Base-by-base conservation (phyloP, 2,329 filamentous ascomycete species). In the Ceratocystis albifundus region DNA sequence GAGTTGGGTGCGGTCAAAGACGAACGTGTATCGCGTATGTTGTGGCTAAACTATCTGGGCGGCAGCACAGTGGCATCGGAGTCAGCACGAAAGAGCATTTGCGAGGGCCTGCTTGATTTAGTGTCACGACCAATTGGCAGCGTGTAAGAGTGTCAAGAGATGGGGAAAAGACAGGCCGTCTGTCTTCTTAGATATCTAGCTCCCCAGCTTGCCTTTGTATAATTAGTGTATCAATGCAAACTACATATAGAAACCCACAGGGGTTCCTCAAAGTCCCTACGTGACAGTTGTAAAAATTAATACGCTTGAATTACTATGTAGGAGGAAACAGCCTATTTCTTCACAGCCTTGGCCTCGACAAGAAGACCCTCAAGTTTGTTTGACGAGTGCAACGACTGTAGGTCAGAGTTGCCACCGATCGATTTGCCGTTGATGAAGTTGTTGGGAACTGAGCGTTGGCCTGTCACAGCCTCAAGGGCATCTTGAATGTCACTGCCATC, bases 351-450 rank as follows among this genome's bases (percentile, higher is more conserved):
- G 25, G 77, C 78, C 36, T 76, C 74, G 70, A 72, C 70, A 63
- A 83, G 74, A 62, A 80, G 71, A 46, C 71, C 69, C 72, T 77
- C 72, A 32, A 79, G 75, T 72, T 78, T 73, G 69, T 74, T 76
- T 17, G 70, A 69, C 46, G 70, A 73, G 66, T 89, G 78, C 71
- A 94, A 76, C 41, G 73, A 72, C 71, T 85, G 82, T 65, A 97
- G 77, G 70, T 95, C 93, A 28, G 90, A 96, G 84, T 97, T 97
- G 71, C 94, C 94, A 70, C 94, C 94, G 75, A 99, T 95, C 78
- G 96, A 93, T 80, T 95, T 80, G 79, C 91, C 79, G 72, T 79
- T 79, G 77, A 99, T 97, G 81, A 89, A 97, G 79, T 96, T 88
- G 80, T 97, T 97, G 72, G 94, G 94, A 4, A 99, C 94, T 72